Evolutionary conservation across 2,329 filamentous ascomycete genomes (phyloP).

Genomic region (Helotiales sp.): DNA sequence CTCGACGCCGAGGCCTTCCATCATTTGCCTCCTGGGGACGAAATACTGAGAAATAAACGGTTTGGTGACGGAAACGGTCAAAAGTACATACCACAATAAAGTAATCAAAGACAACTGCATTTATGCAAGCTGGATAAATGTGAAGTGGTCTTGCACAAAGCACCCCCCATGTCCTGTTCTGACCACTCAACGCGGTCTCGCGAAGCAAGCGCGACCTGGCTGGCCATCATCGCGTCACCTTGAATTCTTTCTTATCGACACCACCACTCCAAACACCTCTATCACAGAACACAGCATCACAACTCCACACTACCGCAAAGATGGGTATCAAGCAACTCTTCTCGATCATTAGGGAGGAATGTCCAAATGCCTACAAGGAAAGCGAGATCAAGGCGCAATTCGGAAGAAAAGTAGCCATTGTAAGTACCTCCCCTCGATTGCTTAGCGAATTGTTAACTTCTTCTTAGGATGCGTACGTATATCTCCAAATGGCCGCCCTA

Average conservation of each 20-base stretch:
- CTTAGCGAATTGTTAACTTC: conserved; percentile 26
- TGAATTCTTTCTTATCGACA: conserved; percentile 2
- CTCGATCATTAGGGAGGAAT: conserved; percentile 86
- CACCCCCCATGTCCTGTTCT: neutral
- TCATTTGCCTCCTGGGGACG: neutral
- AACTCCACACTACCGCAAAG: conserved; percentile 36
- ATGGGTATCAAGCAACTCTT: conserved; percentile 77
- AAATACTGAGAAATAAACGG: neutral
- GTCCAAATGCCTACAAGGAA: conserved; percentile 93
- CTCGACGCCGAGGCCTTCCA: conserved; percentile 26
- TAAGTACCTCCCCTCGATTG: conserved; percentile 53
- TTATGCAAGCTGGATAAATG: neutral
- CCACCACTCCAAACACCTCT: conserved; percentile 5
- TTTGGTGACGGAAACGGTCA: neutral
- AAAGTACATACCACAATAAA: no score
- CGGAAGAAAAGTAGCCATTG: conserved; percentile 96
- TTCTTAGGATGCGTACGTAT: conserved; percentile 60
- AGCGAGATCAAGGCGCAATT: conserved; percentile 99
- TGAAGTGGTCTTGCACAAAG: neutral
- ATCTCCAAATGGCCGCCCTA: neutral
- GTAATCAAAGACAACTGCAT: neutral
- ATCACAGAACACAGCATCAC: conserved; percentile 9
- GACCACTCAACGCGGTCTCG: conserved; percentile 35
- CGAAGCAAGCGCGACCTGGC: conserved; percentile 22
- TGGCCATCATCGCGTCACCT: conserved; percentile 32